A percentile compares a stretch with the other conserved stretches of the same genome.
phyloP scores from a whole-genome alignment of 345 rosid species.

The Sonneratia alba region DNA sequence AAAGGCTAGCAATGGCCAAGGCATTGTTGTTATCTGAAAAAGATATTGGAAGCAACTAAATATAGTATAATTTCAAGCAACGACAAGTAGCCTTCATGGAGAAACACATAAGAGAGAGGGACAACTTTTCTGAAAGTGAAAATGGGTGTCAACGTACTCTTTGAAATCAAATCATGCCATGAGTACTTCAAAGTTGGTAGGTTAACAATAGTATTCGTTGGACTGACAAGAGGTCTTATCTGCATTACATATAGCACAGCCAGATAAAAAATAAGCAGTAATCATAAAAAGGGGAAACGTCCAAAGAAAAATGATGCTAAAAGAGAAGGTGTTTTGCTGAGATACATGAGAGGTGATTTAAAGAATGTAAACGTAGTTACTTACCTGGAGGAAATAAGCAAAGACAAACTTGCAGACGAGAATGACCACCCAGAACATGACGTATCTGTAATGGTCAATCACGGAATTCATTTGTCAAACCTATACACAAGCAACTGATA shows the following conservation, averaged over 20 bases:
- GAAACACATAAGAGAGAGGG: background rate
- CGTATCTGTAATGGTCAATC: constrained; percentile 50
- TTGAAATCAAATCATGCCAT: constrained; percentile 94
- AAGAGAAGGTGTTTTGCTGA: background rate
- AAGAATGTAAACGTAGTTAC: constrained; percentile 9
- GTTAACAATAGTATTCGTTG: constrained; percentile 43
- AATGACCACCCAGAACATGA: constrained; percentile 85
- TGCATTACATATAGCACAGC: constrained; percentile 24
- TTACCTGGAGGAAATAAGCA: constrained; percentile 98
- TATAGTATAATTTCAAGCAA: background rate
- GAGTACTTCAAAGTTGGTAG: constrained; percentile 49
- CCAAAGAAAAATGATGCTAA: background rate
- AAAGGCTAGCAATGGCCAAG: constrained; percentile 72
- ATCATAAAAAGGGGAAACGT: background rate
- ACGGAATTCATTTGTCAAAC: background rate
- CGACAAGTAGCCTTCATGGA: background rate
- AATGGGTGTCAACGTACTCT: constrained; percentile 36
- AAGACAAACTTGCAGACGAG: constrained; percentile 77
- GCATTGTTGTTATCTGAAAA: constrained; percentile 71
- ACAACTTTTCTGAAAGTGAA: background rate
- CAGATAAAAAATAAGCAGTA: background rate
- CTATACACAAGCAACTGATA: background rate
- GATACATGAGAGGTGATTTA: background rate
- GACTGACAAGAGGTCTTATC: constrained; percentile 82
- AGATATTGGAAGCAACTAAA: constrained; percentile 17